These are phyloP conservation scores for Gracilaria caudata DNA, from an alignment of 23 red algal species.

Conservation along the genomic window DNA sequence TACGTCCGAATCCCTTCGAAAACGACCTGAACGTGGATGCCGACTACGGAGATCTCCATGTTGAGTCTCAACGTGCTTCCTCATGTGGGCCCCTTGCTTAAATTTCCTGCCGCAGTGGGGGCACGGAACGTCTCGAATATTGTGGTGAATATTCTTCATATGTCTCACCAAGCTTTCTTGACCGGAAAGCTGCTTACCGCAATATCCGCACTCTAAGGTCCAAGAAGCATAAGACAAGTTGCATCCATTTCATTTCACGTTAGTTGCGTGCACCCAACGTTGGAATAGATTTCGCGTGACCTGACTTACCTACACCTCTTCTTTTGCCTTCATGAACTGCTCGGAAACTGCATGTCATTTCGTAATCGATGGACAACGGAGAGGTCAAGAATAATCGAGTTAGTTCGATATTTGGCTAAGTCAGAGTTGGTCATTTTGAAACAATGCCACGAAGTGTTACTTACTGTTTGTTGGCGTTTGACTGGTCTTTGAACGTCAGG, in stretches of 20 bases:
- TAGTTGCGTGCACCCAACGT: neutral
- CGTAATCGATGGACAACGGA: neutral
- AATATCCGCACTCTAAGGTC: neutral
- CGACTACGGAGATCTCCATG: neutral
- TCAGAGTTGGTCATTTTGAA: neutral
- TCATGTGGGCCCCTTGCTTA: conserved; percentile 19
- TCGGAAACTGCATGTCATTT: neutral
- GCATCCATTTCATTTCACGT: neutral
- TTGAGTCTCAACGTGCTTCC: conserved; percentile 18
- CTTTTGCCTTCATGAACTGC: conserved; percentile 15
- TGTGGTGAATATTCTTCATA: conserved; percentile 19
- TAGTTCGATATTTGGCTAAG: neutral
- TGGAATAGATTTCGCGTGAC: neutral
- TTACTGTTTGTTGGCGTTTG: conserved; percentile 33
- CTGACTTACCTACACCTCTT: conserved; percentile 1
- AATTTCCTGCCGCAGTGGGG: neutral
- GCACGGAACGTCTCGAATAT: neutral
- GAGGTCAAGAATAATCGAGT: neutral
- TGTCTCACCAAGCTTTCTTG: conserved; percentile 14
- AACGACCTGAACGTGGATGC: neutral
- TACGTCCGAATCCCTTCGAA: neutral
- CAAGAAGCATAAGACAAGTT: neutral
- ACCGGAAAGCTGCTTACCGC: neutral
- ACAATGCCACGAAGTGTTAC: neutral
- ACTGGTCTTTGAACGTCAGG: neutral